Evolutionary conservation across 139 green algal species (phyloP), one percentile per base, ranked within the genome.

Genomic region (Tetradesmus obliquus): DNA sequence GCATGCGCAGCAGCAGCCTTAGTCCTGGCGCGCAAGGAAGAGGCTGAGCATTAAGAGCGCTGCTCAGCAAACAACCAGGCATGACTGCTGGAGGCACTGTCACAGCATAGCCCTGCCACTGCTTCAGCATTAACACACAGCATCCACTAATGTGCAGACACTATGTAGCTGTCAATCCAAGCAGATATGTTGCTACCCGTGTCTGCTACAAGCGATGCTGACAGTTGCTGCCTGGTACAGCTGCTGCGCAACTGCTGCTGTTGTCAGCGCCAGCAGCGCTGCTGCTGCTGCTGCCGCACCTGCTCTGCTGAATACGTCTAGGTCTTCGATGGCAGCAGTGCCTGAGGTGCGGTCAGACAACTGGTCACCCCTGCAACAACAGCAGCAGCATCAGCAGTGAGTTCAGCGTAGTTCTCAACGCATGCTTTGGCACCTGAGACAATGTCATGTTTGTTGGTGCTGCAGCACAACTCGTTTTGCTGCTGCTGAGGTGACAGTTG

Each of bases 311-410:
- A 62, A 91, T 12, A 5, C 13, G 58, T 80, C 76, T 3, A 91
- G 76, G 57, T 91, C 88, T 13, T 86, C 76, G 22, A 91, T 91
- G 6, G 79, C 88, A 66, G 88, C 88, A 81, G 88, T 51, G 24
- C 88, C 88, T n/a, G 24, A 45, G 45, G 88, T 86, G 51, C 76
- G 24, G 76, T 91, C 88, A 22, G 55, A 79, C 22, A 91, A 8
- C 15, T 24, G 5, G 20, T 87, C 79, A 58, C 88, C 79, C 55
- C 88, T 91, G 57, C 12, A 76, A 13, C 3, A 54, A 88, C 57
- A 58, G 60, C 24, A 86, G 81, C 62, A 69, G 58, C 85, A 82
- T 10, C 15, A 62, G 58, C 32, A 81, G 83, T 17, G 32, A 66
- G 32, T 45, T 45, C 32, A 17, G 80, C 45, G 55, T 9, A 58